Base-by-base conservation (phyloP, 1,284 basidiomycete genomes). In the Phellopilus nigrolimitatus region DNA sequence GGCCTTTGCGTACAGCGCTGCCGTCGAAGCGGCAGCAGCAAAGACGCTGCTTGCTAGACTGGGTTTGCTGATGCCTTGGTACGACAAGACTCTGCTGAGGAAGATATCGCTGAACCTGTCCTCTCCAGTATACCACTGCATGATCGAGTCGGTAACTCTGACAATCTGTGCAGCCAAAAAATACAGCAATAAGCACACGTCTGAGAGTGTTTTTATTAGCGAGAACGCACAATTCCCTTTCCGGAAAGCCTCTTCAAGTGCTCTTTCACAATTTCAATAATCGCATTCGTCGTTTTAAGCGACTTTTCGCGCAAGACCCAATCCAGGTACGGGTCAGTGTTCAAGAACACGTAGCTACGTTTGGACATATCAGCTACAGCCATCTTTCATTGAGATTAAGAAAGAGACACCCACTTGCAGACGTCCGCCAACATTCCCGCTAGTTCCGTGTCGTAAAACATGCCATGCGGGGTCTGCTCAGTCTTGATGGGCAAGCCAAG, bases 401-500 rank as follows among this genome's bases (percentile, higher is more conserved):
- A 19, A 24, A 12, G n/a, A 43, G 10, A 24, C 6, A 67, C 75
- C 50, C 56, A 84, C 79, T 73, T 74, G 34, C 75, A 74, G 24
- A 84, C 70, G 49, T 77, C 71, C 1, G 73, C 69, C 59, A 86
- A 80, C 61, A 69, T 68, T 17, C 71, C 66, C 57, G 73, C 77
- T 33, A 78, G 69, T 40, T 76, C 68, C 30, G 73, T 63, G 42
- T 78, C 75, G 1, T 74, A 74, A 61, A 75, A 74, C 15, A 71
- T 60, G 15, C 81, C 82, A 21, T 60, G 57, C 10, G 68, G 69
- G 52, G 74, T 74, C 37, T 66, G 61, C 9, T 66, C 58, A 1
- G 73, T 72, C 63, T 86, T 86, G 53, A 89, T 62, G 2, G 84
- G 80, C 39, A 91, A 67, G 3, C 80, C 82, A 36, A 73, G 84